Conservation (phyloP, 2,329 filamentous ascomycete genomes). For the Orbilia javanica region DNA sequence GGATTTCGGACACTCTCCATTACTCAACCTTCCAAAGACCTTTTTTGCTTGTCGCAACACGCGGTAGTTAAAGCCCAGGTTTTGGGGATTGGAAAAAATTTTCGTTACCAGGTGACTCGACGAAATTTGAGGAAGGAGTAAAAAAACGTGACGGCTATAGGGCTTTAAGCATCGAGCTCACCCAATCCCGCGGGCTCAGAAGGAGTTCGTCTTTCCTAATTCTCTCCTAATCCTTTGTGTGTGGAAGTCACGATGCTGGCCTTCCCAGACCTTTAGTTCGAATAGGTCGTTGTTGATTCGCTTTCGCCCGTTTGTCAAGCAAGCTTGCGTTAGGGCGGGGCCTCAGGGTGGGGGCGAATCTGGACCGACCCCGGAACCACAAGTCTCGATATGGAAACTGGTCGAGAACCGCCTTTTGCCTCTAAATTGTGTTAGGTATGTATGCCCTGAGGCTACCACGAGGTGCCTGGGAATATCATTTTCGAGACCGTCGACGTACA, state of each 20-base stretch:
- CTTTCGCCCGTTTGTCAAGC: slow-evolving; percentile 2
- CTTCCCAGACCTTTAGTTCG: slow-evolving; percentile 1
- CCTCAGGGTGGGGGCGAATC: slow-evolving; percentile 41
- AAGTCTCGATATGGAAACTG: slow-evolving; percentile 39
- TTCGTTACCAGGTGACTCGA: slow-evolving; percentile 46
- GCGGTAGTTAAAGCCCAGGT: slow-evolving; percentile 20
- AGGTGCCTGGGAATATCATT: background rate
- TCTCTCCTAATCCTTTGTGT: slow-evolving; percentile 3
- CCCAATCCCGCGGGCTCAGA: slow-evolving; percentile 30
- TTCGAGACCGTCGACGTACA: background rate
- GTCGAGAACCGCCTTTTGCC: slow-evolving; percentile 39
- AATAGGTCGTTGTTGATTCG: slow-evolving; percentile 5
- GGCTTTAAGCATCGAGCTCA: slow-evolving; percentile 39
- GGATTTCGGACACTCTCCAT: slow-evolving; percentile 42
- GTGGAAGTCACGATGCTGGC: slow-evolving; percentile 36
- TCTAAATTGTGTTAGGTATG: background rate
- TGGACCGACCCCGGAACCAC: slow-evolving; percentile 44
- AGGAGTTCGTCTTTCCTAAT: slow-evolving; percentile 56
- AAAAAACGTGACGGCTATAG: slow-evolving; percentile 41
- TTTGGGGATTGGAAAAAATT: slow-evolving; percentile 37
- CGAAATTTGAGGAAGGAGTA: slow-evolving; percentile 34
- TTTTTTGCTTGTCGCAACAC: slow-evolving; percentile 28
- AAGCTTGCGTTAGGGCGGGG: slow-evolving; percentile 51
- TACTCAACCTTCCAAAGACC: slow-evolving; percentile 18
- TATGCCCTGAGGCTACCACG: background rate